Evolutionary conservation across 306 rosid genomes (phyloP).

Genomic region (Ammopiptanthus mongolicus): DNA sequence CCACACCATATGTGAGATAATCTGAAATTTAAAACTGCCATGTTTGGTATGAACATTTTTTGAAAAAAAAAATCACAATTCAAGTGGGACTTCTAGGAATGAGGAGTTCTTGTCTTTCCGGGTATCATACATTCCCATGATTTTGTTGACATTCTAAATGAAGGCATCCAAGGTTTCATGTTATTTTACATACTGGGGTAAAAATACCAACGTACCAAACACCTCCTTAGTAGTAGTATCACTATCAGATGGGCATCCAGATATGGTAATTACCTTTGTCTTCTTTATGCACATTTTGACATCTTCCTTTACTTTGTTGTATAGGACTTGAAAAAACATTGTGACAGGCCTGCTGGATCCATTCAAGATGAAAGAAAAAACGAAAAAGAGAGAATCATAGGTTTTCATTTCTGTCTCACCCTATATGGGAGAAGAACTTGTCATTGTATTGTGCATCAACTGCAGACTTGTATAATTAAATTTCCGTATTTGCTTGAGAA

Average conservation of each 20-base stretch:
- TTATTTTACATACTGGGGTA: neutral
- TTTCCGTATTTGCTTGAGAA: slow-evolving; percentile 7
- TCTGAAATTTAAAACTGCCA: neutral
- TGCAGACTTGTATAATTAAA: slow-evolving; percentile 23
- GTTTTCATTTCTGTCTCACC: slow-evolving; percentile 31
- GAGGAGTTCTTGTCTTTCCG: neutral
- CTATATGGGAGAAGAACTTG: slow-evolving; percentile 28
- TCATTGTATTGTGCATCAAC: slow-evolving; percentile 27
- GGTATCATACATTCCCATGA: neutral
- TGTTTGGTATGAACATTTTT: neutral
- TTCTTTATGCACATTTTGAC: slow-evolving; percentile 44
- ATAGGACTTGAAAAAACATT: slow-evolving; percentile 82
- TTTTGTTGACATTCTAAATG: neutral
- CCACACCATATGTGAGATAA: neutral
- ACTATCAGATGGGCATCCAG: slow-evolving; percentile 12
- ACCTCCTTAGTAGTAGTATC: too few species aligned
- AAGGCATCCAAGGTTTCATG: neutral
- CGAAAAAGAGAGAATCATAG: slow-evolving; percentile 24
- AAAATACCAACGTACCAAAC: neutral
- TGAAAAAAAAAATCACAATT: too few species aligned
- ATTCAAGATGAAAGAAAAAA: slow-evolving; percentile 37
- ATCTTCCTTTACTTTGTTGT: slow-evolving; percentile 43
- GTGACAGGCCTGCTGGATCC: slow-evolving; percentile 65
- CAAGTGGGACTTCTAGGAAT: neutral
- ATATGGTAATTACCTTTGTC: slow-evolving; percentile 14